phyloP scores from a whole-genome alignment of 2,329 filamentous ascomycete species.

The Lasiodiplodia sp. region DNA sequence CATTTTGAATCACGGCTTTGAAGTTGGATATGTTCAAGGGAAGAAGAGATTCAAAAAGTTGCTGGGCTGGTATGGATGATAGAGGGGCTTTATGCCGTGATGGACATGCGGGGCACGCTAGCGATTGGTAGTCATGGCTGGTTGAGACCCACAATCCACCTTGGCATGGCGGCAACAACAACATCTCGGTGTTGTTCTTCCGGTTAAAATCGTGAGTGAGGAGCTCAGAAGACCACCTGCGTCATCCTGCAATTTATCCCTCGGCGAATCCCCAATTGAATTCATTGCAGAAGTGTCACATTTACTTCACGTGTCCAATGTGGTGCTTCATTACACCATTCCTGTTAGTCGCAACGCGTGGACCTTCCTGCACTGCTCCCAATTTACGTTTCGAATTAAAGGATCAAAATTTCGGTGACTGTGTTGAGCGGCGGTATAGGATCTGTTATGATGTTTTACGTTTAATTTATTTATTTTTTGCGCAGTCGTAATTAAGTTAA shows the following conservation, averaged over 20 bases:
- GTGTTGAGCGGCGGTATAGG: no score
- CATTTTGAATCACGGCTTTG: slow-evolving; percentile 30
- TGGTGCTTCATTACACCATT: neutral
- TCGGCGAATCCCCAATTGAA: neutral
- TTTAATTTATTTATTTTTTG: no score
- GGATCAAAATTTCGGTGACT: neutral
- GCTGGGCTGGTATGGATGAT: neutral
- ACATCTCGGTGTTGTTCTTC: no score
- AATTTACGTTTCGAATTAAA: neutral
- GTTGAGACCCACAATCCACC: no score
- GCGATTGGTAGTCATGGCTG: no score
- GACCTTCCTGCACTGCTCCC: neutral
- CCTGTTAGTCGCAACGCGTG: neutral
- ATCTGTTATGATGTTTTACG: no score
- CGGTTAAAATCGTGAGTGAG: neutral
- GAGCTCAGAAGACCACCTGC: neutral
- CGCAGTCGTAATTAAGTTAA: no score
- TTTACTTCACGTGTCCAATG: no score
- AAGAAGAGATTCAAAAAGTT: neutral
- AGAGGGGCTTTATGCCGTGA: slow-evolving; percentile 2
- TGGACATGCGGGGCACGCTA: slow-evolving; percentile 16
- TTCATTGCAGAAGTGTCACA: no score
- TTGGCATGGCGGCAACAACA: no score
- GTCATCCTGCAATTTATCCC: neutral
- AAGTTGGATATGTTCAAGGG: no score